Evolutionary conservation across 805 yeast genomes (phyloP), one percentile per base, ranked within the genome.

Genomic region (Starmerella vitae): DNA sequence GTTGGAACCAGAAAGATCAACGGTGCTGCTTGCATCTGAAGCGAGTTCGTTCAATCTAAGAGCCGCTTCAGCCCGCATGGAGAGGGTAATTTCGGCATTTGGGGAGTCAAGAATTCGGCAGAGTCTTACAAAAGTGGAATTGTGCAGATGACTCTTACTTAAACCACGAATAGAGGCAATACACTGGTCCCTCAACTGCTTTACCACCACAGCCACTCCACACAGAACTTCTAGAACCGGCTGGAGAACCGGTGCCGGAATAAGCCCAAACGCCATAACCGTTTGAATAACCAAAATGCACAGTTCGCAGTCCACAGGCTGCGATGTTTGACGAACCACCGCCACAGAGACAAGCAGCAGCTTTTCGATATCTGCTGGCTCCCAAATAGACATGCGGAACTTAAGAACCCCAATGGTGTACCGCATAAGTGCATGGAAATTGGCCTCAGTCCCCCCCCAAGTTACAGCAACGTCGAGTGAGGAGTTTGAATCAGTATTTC

Each of bases 331-430:
- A 5, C 60, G 48, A 3, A 70, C 62, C 14, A 72, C 54, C 12
- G 58, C 54, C 2, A 66, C 60, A 1, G 63, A 49, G 19, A 50
- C 53, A 9, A 53, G 46, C 18, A 72, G 43, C 3, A 71, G 48
- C 1, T 50, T 44, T 7, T 60, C 55, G 4, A 63, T 51, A 17
- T 63, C 64, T 3, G 41, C 36, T 22, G 66, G 71, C 25, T 66
- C 70, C 39, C 72, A 59, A 3, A 64, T 47, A 14, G 64, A 61
- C 45, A 64, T 65, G 45, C 68, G 73, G 57, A 58, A 67, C 48
- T 67, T 66, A 31, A 75, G 55, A 39, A 73, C 65, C 40, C 66
- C 66, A 21, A 55, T 57, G 9, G 68, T 52, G 48, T 65, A 69
- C 1, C 47, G 43, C 27, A 71, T 42, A 12, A 70, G 44, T 10